phyloP scores from a whole-genome alignment of 2,329 filamentous ascomycete genomes.

The Xylaria sp. region DNA sequence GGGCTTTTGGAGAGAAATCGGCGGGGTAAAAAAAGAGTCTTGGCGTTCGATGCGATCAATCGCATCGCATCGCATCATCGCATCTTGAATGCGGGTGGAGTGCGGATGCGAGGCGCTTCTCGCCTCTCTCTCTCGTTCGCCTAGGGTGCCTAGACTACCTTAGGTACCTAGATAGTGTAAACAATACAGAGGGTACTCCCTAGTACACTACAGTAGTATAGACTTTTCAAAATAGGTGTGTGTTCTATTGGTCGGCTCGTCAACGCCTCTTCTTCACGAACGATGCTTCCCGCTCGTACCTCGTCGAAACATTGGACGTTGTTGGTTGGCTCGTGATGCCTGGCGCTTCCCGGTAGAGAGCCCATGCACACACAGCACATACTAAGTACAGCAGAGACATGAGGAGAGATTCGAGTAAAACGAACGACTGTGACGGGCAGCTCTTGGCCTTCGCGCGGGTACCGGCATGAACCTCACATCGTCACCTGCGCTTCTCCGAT shows the following conservation, averaged over 20 bases:
- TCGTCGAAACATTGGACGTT: conserved; percentile 16
- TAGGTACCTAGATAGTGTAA: not conserved
- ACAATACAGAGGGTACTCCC: not conserved
- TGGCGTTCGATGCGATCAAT: conserved; percentile 21
- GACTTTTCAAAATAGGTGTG: not conserved
- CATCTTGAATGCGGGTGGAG: conserved; percentile 24
- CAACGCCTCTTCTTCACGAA: conserved; percentile 25
- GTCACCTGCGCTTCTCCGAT: conserved; percentile 13
- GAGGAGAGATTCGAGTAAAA: conserved; percentile 1
- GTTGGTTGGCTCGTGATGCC: conserved; percentile 24
- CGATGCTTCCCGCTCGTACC: conserved; percentile 26
- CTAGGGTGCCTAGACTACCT: not conserved
- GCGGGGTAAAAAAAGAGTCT: conserved; percentile 23
- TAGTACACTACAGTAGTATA: too few relatives aligned
- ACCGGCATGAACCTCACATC: conserved; percentile 22
- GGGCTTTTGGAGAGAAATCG: conserved; percentile 16
- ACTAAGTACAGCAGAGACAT: not conserved
- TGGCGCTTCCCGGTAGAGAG: not conserved
- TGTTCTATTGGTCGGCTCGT: conserved; percentile 7
- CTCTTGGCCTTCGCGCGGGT: conserved; percentile 7
- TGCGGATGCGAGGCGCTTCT: conserved; percentile 21
- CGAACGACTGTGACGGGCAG: conserved; percentile 1
- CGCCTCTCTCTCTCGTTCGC: conserved; percentile 1
- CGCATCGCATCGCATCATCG: conserved; percentile 18
- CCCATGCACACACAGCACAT: not conserved